Conservation (phyloP, 208 protist genomes). For the Trypanosoma mega region DNA sequence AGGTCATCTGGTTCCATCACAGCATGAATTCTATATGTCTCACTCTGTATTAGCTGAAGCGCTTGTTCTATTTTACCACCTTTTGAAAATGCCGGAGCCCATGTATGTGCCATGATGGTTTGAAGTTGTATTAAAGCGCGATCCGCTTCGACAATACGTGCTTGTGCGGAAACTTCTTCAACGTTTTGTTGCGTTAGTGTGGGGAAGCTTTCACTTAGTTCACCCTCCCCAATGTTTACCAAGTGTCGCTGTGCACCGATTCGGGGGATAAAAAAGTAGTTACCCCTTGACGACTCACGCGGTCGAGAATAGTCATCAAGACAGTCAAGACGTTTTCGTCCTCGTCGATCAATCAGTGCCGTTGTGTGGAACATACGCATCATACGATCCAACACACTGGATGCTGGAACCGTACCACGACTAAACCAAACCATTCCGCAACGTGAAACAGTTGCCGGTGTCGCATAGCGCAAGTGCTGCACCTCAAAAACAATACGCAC, state of each 20-base stretch:
- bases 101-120: slow-evolving; percentile 72
- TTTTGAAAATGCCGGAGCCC: slow-evolving; percentile 78
- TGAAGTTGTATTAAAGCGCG: slow-evolving; percentile 82
- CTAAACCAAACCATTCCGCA: slow-evolving; percentile 99
- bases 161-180: not conserved
- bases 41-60: slow-evolving; percentile 53
- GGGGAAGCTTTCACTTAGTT: too few relatives aligned
- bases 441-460: slow-evolving; percentile 97
- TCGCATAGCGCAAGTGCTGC: slow-evolving; percentile 96
- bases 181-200: not conserved
- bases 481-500: slow-evolving; percentile 99
- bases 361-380: slow-evolving; percentile 9
- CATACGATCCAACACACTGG: slow-evolving; percentile 49
- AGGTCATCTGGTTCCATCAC: slow-evolving; percentile 95
- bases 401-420: slow-evolving; percentile 93
- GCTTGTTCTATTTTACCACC: slow-evolving; percentile 81
- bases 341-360: slow-evolving; percentile 22
- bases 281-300: not conserved
- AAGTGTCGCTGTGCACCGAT: too few relatives aligned
- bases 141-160: slow-evolving; percentile 2
- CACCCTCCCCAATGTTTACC: too few relatives aligned
- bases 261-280: not conserved
- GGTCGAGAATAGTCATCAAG: not conserved
- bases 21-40: slow-evolving; percentile 56
- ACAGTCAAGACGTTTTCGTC: not conserved